These are phyloP conservation scores for Cryphonectria nitschkei DNA, from an alignment of 2,329 filamentous ascomycete species.

Conservation along the genomic window DNA sequence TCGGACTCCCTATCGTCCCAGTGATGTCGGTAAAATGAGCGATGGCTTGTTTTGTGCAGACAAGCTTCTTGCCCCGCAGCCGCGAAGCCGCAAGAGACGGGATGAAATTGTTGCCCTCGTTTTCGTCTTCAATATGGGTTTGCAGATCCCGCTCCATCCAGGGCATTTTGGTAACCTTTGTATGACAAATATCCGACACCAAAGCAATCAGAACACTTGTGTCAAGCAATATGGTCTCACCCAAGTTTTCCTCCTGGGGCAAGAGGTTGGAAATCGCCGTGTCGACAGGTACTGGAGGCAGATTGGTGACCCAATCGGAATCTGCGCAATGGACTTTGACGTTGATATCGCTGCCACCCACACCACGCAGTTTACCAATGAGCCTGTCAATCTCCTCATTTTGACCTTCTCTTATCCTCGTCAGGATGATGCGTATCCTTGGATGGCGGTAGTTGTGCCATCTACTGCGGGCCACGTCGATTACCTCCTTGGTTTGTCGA, in stretches of 20 bases:
- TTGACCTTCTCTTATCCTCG: constrained; percentile 34
- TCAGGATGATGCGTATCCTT: constrained; percentile 36
- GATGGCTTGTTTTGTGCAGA: constrained; percentile 69
- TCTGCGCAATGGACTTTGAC: constrained; percentile 36
- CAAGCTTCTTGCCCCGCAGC: constrained; percentile 57
- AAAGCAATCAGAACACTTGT: constrained; percentile 74
- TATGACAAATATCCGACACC: constrained; percentile 73
- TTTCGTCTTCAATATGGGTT: constrained; percentile 67
- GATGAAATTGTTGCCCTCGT: constrained; percentile 60
- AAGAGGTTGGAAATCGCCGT: constrained; percentile 33
- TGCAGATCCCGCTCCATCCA: constrained; percentile 61
- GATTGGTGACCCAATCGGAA: constrained; percentile 31
- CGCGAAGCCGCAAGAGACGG: constrained; percentile 63
- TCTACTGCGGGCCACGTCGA: constrained; percentile 37
- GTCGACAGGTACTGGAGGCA: constrained; percentile 30
- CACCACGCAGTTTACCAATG: constrained; percentile 30
- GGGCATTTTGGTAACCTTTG: constrained; percentile 39
- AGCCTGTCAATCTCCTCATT: constrained; percentile 36
- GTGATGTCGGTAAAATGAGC: constrained; percentile 70
- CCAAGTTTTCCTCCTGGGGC: constrained; percentile 29
- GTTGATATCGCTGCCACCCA: constrained; percentile 31
- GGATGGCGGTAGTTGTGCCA: constrained; percentile 33
- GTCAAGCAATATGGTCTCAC: constrained; percentile 59
- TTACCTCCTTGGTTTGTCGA: constrained; percentile 34
- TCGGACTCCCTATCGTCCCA: constrained; percentile 62